Evolutionary conservation across 352 stramenopile species (phyloP).

Genomic region (Peronospora tabacina): DNA sequence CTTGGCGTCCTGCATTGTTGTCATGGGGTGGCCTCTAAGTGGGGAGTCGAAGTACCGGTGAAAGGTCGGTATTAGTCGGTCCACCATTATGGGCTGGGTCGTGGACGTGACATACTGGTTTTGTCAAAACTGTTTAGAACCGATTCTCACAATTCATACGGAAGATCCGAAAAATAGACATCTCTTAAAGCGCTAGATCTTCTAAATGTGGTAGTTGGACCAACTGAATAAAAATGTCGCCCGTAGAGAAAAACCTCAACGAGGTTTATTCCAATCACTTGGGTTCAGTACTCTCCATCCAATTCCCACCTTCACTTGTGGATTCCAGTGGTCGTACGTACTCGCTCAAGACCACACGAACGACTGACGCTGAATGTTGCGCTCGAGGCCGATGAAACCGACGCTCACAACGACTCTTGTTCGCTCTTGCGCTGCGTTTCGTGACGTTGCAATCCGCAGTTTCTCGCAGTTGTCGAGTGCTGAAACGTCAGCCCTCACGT

Average conservation of each 20-base stretch:
- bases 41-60: too few species aligned
- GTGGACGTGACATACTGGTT: too few species aligned
- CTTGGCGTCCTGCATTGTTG: not conserved
- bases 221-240: too few species aligned
- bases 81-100: too few species aligned
- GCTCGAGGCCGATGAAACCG: slow-evolving; percentile 20
- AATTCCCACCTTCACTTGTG: not conserved
- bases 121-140: too few species aligned
- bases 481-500: slow-evolving; percentile 33
- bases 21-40: too few species aligned
- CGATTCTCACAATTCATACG: too few species aligned
- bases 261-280: slow-evolving; percentile 1
- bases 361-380: slow-evolving; percentile 20
- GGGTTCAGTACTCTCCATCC: slow-evolving; percentile 3
- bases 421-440: slow-evolving; percentile 7
- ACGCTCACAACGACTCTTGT: slow-evolving; percentile 14
- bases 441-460: slow-evolving; percentile 24
- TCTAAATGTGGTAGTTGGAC: too few species aligned
- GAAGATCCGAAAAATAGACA: too few species aligned
- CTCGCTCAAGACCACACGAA: not conserved
- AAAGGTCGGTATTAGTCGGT: too few species aligned
- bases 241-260: slow-evolving; percentile 1
- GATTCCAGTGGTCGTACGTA: not conserved
- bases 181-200: too few species aligned
- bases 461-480: slow-evolving; percentile 21